These are phyloP conservation scores for Musa troglodytarum DNA, from an alignment of 176 grass and related monocot genomes.

Conservation along the genomic window DNA sequence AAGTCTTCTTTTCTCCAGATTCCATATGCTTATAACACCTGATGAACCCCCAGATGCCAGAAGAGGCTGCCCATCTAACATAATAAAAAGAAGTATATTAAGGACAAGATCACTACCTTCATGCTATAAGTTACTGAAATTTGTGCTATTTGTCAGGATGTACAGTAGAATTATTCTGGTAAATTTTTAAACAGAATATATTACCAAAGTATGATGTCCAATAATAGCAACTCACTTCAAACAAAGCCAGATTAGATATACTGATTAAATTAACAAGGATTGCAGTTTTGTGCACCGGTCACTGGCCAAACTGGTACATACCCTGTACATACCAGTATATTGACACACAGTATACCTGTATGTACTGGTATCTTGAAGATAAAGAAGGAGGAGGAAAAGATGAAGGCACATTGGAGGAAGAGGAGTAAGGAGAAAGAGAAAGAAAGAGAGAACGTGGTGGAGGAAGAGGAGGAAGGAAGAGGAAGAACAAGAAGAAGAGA, in stretches of 20 bases:
- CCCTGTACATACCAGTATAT: no score
- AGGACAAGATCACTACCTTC: neutral
- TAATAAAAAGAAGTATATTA: constrained; percentile 16
- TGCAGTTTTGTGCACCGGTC: no score
- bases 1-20: constrained; percentile 77
- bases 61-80: constrained; percentile 81
- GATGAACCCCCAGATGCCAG: constrained; percentile 90
- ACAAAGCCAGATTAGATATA: neutral
- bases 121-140: neutral
- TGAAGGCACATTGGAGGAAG: no score
- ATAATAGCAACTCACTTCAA: neutral
- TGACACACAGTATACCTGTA: no score
- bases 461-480: no score
- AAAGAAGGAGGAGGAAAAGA: no score
- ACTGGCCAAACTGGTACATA: no score
- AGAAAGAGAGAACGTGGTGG: no score
- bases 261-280: no score
- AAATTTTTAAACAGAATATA: neutral
- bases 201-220: neutral
- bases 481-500: no score
- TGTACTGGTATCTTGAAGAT: no score
- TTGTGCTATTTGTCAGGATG: neutral
- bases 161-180: neutral
- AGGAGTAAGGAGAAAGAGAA: no score
- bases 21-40: constrained; percentile 98